Base-by-base conservation (phyloP, 176 grass and related monocot species). In the Otatea glauca region DNA sequence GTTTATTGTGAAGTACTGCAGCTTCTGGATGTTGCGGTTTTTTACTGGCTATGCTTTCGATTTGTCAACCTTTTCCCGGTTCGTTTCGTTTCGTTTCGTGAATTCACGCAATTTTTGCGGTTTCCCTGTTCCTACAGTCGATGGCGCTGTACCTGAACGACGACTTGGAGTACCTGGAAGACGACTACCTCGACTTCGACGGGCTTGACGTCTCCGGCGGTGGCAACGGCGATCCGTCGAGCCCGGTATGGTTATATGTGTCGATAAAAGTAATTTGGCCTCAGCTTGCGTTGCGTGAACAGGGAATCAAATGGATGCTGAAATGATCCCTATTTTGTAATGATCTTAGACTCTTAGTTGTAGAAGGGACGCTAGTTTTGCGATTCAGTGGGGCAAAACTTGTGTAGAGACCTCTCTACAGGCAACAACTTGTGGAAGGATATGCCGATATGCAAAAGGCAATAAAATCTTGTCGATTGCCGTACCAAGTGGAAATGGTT, bases 131-230 rank as follows among this genome's bases (percentile, higher is more conserved):
- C 11, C 17, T 21, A 70, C 48, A 35, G 47, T 21, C 25, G 14
- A 86, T 86, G 84, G 84, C 76, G 2, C 14, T 43, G 9, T 80
- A 86, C 56, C 43, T 74, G 29, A 80, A 80, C 53, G n/a, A 80
- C 18, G 84, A 86, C 50, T 74, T 86, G 70, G 76, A 74, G 14
- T 71, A 72, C 68, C 56, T 66, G 47, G 27, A 72, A 20, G 84
- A 72, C 29, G 76, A 74, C 44, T 72, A 74, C 68, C 15, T 80
- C 21, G 76, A 80, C 75, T 73, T 62, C 16, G 65, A 78, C 44
- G 76, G 56, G 13, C 72, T 72, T 24, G 58, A 48, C 4, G 34
- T 62, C 44, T 48, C 44, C 68, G 41, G 65, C 29, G n/a, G 64
- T 21, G 18, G 6, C 20, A 39, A 7, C 66, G 51, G 44, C 56